phyloP scores from a whole-genome alignment of 768 basidiomycete genomes.

The Grammothele lineata region DNA sequence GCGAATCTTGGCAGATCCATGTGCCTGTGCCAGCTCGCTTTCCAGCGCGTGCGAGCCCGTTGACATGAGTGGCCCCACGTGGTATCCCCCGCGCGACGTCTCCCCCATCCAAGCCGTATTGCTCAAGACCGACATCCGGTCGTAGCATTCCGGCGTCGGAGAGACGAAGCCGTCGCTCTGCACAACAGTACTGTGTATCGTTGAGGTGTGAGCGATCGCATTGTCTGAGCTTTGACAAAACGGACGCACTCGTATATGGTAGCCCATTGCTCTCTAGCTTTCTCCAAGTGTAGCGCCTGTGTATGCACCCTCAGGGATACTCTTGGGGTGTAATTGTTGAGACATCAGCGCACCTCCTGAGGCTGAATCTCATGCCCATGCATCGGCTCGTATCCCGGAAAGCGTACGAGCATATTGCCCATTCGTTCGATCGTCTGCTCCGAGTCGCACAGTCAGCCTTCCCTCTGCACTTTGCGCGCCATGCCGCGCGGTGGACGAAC shows the following conservation, averaged over 20 bases:
- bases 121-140: conserved; percentile 4
- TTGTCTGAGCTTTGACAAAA: no score
- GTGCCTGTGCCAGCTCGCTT: conserved; percentile 10
- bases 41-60: background rate
- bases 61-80: conserved; percentile 16
- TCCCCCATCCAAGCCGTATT: conserved; percentile 13
- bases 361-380: conserved; percentile 8
- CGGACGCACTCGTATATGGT: no score
- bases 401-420: conserved; percentile 3
- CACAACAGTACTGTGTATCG: no score
- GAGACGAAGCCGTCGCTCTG: no score
- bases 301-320: no score
- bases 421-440: conserved; percentile 3
- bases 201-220: no score
- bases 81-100: conserved; percentile 7
- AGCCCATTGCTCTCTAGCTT: no score
- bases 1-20: conserved; percentile 9
- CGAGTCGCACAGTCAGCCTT: no score
- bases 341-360: conserved; percentile 8
- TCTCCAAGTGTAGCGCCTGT: no score
- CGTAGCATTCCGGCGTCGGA: no score
- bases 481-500: no score
- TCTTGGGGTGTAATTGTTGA: no score
- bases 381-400: conserved; percentile 7
- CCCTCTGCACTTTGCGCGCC: background rate